Evolutionary conservation across 176 grass and related monocot genomes (phyloP), one percentile per base, ranked within the genome.

Genomic region (Luzula sylvatica): DNA sequence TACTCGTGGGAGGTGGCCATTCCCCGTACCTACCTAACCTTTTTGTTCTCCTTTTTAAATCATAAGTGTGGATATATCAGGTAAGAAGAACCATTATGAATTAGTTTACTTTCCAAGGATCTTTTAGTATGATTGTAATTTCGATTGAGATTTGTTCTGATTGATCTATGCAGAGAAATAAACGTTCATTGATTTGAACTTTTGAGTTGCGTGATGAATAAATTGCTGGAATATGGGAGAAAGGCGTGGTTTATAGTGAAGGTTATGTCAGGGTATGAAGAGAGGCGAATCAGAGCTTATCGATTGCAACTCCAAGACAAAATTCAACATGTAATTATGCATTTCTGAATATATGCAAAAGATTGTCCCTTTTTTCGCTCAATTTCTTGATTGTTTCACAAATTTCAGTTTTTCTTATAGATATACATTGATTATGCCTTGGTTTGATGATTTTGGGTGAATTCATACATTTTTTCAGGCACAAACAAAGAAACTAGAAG

Each of bases 241-340:
- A 95, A 78, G 65, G 82, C 70, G 9, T 95, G 88, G 88, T 95
- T 95, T 69, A 3, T 84, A 52, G 75, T 75, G n/a, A 75, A 73
- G 57, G 83, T 95, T 42, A 60, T 95, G 24, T 75, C 83, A 5
- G 89, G 83, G 20, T 84, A 85, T 20, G 89, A 88, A 72, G 83
- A 95, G 74, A 84, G 80, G 76, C 81, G 70, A 78, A 95, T 95
- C 65, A 71, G 89, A 28, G 42, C 83, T 26, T 78, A 88, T 72
- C 73, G 89, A 75, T 63, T 95, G 66, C 79, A 75, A 25, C 57
- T 95, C 38, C 79, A 95, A 56, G 73, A 87, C 43, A 80, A 68
- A 56, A 65, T 95, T 18, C 38, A 78, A 53, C 77, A 42, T 75
- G 88, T 75, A 68, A 35, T 60, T 16, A 14, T 42, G 24, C 14